A percentile compares a stretch with the other conserved stretches of the same genome.
Conservation (phyloP, 169 alveolate genomes). For the Cryptosporidium baileyi region DNA sequence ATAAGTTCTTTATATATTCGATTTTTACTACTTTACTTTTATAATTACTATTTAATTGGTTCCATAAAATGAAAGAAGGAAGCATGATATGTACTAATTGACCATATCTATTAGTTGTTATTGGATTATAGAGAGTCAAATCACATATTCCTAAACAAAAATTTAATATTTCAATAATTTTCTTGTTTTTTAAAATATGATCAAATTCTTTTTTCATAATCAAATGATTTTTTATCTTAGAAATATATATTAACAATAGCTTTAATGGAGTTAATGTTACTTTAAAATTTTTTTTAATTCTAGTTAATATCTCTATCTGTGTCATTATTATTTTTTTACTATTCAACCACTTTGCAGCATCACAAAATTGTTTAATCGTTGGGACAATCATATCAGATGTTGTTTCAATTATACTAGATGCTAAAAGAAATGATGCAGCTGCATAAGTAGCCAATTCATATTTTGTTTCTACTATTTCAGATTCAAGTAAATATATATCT, state of each 20-base stretch:
- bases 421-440: constrained; percentile 52
- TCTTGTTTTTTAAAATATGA: not conserved
- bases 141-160: constrained; percentile 26
- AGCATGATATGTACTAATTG: constrained; percentile 2
- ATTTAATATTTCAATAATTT: not conserved
- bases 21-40: not conserved
- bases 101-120: constrained; percentile 31
- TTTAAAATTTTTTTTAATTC: not conserved
- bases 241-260: constrained; percentile 1
- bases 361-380: constrained; percentile 43
- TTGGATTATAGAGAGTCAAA: not conserved
- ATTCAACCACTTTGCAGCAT: constrained; percentile 63
- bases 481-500: not conserved
- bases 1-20: not conserved
- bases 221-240: constrained; percentile 25
- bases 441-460: constrained; percentile 20
- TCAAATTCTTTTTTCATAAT: constrained; percentile 4
- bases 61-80: constrained; percentile 44
- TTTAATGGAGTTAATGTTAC: constrained; percentile 24
- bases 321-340: not conserved
- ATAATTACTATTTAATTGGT: not conserved
- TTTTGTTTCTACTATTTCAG: not conserved
- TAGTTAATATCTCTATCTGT: constrained; percentile 32
- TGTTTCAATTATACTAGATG: constrained; percentile 39
- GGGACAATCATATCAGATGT: constrained; percentile 57